Evolutionary conservation across 176 grass and related monocot genomes (phyloP), one percentile per base, ranked within the genome.

Genomic region (Eremochloa ophiuroides): DNA sequence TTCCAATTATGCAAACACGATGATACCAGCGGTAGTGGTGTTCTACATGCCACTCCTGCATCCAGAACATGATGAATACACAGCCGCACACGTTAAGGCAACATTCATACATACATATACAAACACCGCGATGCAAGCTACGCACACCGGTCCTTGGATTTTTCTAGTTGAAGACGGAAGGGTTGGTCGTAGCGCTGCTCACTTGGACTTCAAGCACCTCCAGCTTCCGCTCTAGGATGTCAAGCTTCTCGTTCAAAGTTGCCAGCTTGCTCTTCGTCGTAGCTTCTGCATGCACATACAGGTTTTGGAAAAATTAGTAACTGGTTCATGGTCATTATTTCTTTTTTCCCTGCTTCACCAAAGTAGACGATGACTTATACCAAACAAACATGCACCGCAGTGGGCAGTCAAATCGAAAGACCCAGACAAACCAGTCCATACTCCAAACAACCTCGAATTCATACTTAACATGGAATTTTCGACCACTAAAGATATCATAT

Each of bases 151-250:
- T 18, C 66, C 66, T 31, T 71, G 66, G 10, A 10, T 6, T 16
- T 35, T 59, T 56, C 82, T 88, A 93, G 79, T 80, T 93, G 69
- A 98, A 98, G 53, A 94, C 84, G 5, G 90, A 98, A n/a, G 95
- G 95, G 81, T 98, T 98, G 81, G 92, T 89, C 27, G 90, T 93
- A 15, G 92, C 95, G 66, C 90, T 98, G 86, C 95, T 93, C 59
- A 98, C 95, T 91, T 98, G 95, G 16, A 98, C 92, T 62, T 98
- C 92, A 29, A 98, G 90, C 64, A 94, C 95, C 86, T 98, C 88
- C 29, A 98, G 82, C 75, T 91, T 91, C 42, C 86, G 88, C 90
- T 98, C 95, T 48, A 98, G 82, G 78, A 75, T 80, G 84, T 98
- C 95, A 6, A 94, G 90, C 71, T 98, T 98, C 67, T 98, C 90